Evolutionary conservation across 495 filamentous ascomycete species (phyloP).

Genomic region (Penicillium subrubescens): DNA sequence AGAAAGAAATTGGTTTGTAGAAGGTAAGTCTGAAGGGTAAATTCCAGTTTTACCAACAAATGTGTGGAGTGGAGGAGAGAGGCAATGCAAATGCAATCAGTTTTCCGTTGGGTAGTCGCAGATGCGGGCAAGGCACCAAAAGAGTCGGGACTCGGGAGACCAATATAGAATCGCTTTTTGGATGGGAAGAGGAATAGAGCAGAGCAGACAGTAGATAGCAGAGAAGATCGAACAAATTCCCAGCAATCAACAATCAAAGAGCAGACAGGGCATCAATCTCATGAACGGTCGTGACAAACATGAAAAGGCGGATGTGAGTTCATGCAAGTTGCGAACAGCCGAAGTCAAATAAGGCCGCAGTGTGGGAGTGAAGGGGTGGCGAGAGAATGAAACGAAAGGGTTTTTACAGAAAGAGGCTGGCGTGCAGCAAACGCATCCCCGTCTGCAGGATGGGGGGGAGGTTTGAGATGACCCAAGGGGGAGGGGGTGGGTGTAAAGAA

Average conservation of each 20-base stretch:
- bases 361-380: slow-evolving; percentile 13
- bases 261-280: slow-evolving; percentile 52
- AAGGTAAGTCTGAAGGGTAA: slow-evolving; percentile 16
- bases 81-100: not conserved
- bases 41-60: not conserved
- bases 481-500: slow-evolving; percentile 12
- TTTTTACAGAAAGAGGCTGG: slow-evolving; percentile 21
- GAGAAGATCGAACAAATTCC: not conserved
- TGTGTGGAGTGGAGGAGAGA: not conserved
- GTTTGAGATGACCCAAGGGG: slow-evolving; percentile 26
- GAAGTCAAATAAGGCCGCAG: slow-evolving; percentile 22
- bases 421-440: slow-evolving; percentile 38
- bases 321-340: slow-evolving; percentile 17
- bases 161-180: not conserved
- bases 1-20: slow-evolving; percentile 14
- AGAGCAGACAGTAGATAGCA: slow-evolving; percentile 1
- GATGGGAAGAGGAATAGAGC: not conserved
- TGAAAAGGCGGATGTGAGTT: slow-evolving; percentile 14
- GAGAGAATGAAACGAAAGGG: not conserved
- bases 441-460: slow-evolving; percentile 25
- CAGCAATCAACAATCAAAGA: slow-evolving; percentile 18
- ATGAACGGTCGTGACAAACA: slow-evolving; percentile 60
- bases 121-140: not conserved
- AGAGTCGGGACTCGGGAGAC: not conserved
- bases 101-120: not conserved